Conservation (phyloP, 306 rosid genomes). For the Urtica urens region DNA sequence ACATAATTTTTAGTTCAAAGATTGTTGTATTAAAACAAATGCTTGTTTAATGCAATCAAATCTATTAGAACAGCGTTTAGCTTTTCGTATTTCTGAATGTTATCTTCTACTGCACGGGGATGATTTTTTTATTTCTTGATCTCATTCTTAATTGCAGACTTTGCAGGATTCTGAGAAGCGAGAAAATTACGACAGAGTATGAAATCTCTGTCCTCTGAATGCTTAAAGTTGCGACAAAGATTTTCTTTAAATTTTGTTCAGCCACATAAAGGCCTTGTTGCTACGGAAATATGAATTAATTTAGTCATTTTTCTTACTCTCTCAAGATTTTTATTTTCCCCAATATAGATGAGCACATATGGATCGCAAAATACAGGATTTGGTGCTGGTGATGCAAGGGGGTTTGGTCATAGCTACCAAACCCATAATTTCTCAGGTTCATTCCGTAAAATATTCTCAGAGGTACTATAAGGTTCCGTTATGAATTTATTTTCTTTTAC, state of each 20-base stretch:
- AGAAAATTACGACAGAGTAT: constrained; percentile 60
- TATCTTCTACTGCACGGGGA: no score
- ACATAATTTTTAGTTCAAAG: no score
- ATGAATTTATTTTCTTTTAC: no score
- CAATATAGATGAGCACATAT: constrained; percentile 31
- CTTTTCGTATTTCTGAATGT: no score
- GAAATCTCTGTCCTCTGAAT: not conserved
- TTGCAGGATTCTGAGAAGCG: constrained; percentile 75
- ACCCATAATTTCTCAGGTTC: constrained; percentile 78
- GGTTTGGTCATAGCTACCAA: constrained; percentile 37
- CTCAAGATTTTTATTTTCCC: constrained; percentile 13
- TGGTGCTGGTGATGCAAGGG: constrained; percentile 24
- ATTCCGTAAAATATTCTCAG: constrained; percentile 80
- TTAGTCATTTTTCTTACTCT: constrained; percentile 11
- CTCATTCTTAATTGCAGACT: constrained; percentile 39
- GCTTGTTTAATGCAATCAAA: no score
- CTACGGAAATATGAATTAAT: constrained; percentile 14
- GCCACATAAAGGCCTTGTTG: not conserved
- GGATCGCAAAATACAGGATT: constrained; percentile 41
- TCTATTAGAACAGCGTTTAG: no score
- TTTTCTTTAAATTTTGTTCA: not conserved
- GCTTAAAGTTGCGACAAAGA: not conserved
- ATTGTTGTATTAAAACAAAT: no score
- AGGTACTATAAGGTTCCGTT: constrained; percentile 34
- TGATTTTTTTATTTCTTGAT: constrained; percentile 12